Conservation (phyloP, 257 asterid species). For the Schizonepeta tenuifolia region DNA sequence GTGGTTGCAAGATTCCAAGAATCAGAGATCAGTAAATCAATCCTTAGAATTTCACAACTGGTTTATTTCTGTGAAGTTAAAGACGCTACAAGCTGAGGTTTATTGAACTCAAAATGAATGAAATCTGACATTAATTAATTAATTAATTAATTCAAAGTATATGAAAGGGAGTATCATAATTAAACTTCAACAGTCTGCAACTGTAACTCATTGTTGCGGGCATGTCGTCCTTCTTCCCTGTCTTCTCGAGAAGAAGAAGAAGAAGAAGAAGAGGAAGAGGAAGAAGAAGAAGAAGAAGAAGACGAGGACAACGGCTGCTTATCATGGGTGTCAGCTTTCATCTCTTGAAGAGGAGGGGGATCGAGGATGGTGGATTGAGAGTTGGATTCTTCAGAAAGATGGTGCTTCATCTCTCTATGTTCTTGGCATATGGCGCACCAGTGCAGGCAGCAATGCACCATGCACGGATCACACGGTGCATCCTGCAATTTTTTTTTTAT, state of each 20-base stretch:
- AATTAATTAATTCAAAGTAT: no score
- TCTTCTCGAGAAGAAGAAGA: slow-evolving; percentile 21
- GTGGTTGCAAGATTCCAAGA: no score
- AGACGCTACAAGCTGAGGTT: no score
- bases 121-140: no score
- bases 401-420: slow-evolving; percentile 66
- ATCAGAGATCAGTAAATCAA: no score
- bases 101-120: no score
- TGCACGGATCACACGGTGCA: slow-evolving; percentile 81
- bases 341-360: slow-evolving; percentile 72
- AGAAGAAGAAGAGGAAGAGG: not conserved
- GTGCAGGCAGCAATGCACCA: slow-evolving; percentile 83
- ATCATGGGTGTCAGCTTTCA: slow-evolving; percentile 39
- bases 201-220: slow-evolving; percentile 36
- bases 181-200: slow-evolving; percentile 41
- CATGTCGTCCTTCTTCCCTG: not conserved
- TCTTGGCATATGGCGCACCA: slow-evolving; percentile 97
- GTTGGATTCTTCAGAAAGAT: slow-evolving; percentile 36
- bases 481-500: no score
- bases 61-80: no score
- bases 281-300: not conserved
- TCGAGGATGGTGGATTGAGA: slow-evolving; percentile 39
- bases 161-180: no score
- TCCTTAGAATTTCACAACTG: no score
- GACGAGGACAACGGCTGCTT: not conserved